Evolutionary conservation across 345 rosid genomes (phyloP), one percentile per base, ranked within the genome.

Genomic region (Anastatica hierochuntica): DNA sequence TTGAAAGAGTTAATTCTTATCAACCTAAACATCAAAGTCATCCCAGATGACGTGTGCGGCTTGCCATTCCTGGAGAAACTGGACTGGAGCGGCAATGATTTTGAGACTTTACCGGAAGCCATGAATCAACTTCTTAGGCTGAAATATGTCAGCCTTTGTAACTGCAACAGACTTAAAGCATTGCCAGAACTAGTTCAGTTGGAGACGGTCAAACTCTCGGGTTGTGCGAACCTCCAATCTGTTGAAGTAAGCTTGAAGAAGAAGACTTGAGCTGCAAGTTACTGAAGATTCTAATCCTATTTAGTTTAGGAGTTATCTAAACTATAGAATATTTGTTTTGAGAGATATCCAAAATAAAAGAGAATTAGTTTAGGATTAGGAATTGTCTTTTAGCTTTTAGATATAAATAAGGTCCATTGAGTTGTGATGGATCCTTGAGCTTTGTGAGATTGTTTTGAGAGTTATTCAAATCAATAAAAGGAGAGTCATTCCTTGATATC

Each of bases 31-130:
- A 45, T 58, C 14, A 0, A 34, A 37, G 18, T 35, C n/a, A 36
- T 46, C 54, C 52, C 44, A 12, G 14, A 37, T 35, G 44, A 58
- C 4, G 4, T 47, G 7, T 12, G 27, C 10, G 0, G 12, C 3
- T 58, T 58, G 37, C 17, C 34, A 24, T 8, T 58, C 54, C n/a
- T 46, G 17, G 53, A 58, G 63, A 58, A 45, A 37, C 4, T 58
- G 14, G 63, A 58, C 38, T 44, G 33, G 14, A 58, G 63, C 11
- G 54, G 63, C 8, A 58, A 58, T 46, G 62, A 44, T 57, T 57
- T 57, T 7, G 35, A 42, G 35, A 14, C 29, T 45, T 43, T 57
- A 57, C 62, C 62, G 14, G 1, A 26, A 5, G 23, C 34, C 34
- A 53, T 53, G 44, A 37, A 23, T 7, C 36, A 53, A 11, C 58